phyloP scores from a whole-genome alignment of 1,284 basidiomycete genomes.

The Pisolithus thermaeus region DNA sequence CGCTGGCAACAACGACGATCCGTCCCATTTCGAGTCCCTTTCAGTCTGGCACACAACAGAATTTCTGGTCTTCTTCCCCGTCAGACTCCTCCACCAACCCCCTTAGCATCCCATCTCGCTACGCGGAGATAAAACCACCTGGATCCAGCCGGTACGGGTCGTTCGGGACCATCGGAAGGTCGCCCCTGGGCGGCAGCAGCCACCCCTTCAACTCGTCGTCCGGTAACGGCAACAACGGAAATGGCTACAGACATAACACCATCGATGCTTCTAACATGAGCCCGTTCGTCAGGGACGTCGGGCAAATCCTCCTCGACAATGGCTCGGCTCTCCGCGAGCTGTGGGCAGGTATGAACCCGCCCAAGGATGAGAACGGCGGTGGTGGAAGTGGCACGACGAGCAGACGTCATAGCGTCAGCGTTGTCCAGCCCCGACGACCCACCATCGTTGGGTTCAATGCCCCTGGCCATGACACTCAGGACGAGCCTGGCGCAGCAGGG shows the following conservation, averaged over 20 bases:
- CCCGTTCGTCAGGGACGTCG: background rate
- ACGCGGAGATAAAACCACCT: constrained; percentile 57
- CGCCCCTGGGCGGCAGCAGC: constrained; percentile 37
- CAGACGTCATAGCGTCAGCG: constrained; percentile 79
- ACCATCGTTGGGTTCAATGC: constrained; percentile 64
- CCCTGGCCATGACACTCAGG: constrained; percentile 42
- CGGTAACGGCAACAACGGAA: constrained; percentile 37
- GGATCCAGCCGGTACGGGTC: constrained; percentile 59
- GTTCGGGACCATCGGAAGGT: constrained; percentile 50
- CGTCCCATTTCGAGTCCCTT: constrained; percentile 42
- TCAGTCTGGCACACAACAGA: constrained; percentile 26
- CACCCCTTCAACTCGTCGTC: constrained; percentile 36
- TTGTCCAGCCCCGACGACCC: constrained; percentile 69
- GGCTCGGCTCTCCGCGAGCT: background rate
- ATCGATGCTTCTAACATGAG: background rate
- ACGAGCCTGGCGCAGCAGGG: constrained; percentile 32
- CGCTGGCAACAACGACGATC: constrained; percentile 49
- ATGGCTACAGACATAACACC: constrained; percentile 23
- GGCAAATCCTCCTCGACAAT: background rate
- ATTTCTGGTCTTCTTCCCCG: constrained; percentile 51
- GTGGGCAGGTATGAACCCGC: background rate
- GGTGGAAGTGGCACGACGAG: constrained; percentile 76
- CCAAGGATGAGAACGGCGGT: constrained; percentile 48
- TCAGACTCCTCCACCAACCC: constrained; percentile 36
- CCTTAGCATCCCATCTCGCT: constrained; percentile 51